Percentiles rank a stretch among this genome's conserved stretches.
Conservation (phyloP, 2,329 filamentous ascomycete species). For the Botrytis porri region DNA sequence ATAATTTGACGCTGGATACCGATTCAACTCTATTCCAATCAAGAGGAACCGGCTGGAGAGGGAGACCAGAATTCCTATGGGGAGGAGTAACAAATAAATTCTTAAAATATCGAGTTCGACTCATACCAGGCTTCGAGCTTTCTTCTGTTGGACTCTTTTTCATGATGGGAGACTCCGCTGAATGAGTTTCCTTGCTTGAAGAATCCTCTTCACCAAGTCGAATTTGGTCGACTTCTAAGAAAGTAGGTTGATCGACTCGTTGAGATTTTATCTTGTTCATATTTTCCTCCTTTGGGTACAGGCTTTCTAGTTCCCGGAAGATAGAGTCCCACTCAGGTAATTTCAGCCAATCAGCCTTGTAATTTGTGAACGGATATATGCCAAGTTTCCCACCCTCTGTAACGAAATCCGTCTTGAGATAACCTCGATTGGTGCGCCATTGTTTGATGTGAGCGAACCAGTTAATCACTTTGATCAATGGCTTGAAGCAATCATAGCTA, state of each 20-base stretch:
- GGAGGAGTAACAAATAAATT: background rate
- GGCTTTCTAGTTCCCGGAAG: background rate
- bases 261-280: background rate
- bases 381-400: background rate
- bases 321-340: background rate
- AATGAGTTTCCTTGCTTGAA: background rate
- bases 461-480: background rate
- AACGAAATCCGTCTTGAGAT: background rate
- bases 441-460: background rate
- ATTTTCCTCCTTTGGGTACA: background rate
- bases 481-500: background rate
- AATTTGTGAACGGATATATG: background rate
- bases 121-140: background rate
- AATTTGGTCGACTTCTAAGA: background rate
- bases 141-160: background rate
- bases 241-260: background rate
- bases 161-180: background rate
- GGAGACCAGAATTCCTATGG: background rate
- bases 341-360: background rate
- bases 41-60: background rate
- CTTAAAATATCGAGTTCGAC: background rate
- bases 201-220: rapidly evolving
- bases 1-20: background rate
- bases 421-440: background rate
- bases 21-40: background rate